A percentile compares a stretch with the other conserved stretches of the same genome.
These are phyloP conservation scores for Hippophae rhamnoides DNA, from an alignment of 306 rosid species.

Conservation along the genomic window DNA sequence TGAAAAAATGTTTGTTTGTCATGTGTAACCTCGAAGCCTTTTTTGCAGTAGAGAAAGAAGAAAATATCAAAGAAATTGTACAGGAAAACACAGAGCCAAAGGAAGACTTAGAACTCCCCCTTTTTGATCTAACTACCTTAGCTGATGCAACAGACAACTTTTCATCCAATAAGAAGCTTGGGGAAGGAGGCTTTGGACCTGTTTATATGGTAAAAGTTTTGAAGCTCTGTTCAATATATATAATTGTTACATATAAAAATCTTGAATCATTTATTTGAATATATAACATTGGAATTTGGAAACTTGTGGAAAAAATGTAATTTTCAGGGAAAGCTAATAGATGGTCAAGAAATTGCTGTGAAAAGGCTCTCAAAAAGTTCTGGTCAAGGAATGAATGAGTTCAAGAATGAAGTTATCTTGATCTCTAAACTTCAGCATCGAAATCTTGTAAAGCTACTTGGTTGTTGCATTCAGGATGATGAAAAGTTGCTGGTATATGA, in stretches of 20 bases:
- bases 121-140: conserved; percentile 28
- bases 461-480: conserved; percentile 38
- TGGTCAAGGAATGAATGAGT: conserved; percentile 49
- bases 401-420: conserved; percentile 43
- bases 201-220: not conserved
- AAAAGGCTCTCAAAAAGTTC: conserved; percentile 43
- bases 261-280: no score
- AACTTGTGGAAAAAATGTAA: not conserved
- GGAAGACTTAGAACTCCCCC: conserved; percentile 39
- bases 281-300: no score
- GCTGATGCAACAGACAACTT: conserved; percentile 35
- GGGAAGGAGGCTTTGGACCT: conserved; percentile 58
- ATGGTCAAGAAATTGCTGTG: conserved; percentile 47
- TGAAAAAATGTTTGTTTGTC: no score
- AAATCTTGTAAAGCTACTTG: conserved; percentile 53
- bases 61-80: not conserved
- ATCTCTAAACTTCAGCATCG: conserved; percentile 62
- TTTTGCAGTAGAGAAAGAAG: not conserved
- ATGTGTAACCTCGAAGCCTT: not conserved
- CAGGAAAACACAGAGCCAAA: not conserved
- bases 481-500: conserved; percentile 38
- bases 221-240: not conserved
- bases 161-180: conserved; percentile 32
- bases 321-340: conserved; percentile 41
- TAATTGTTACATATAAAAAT: no score